Evolutionary conservation across 225 moss, liverwort and hornwort species (phyloP), one percentile per base, ranked within the genome.

Genomic region (Ulota crispa): DNA sequence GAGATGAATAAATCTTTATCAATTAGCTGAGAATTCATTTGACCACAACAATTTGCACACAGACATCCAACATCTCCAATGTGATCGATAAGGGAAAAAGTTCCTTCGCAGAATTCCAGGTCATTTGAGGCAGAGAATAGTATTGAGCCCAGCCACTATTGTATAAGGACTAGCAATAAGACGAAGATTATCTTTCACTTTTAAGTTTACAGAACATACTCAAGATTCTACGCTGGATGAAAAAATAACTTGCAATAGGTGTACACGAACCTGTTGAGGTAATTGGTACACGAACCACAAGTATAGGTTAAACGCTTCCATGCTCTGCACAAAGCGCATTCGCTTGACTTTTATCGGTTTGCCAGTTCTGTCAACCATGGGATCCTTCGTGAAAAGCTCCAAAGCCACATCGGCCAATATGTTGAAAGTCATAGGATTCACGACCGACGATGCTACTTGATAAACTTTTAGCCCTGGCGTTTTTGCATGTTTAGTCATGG

Each of bases 371-470:
- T 88, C 91, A 42, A 93, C 52, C 89, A 94, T 89, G 30, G 94
- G 94, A 81, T 90, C 87, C 66, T 84, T 87, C 41, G 83, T 86
- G 79, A 94, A 94, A 70, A 89, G 91, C 61, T 92, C 86, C 61
- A 84, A 64, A 37, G 87, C 81, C 68, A 86, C 87, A 74, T 93
- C 88, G 62, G 91, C 90, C 56, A 94, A 63, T 61, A 81, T 81
- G 56, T 85, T 84, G 78, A 94, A 86, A 70, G 83, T 91, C 87
- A 94, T 84, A 7, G 94, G 94, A 75, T 94, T 94, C 53, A 88
- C 88, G 26, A 88, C 90, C 6, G 94, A 94, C 32, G 92, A 91
- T 43, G 94, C 92, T 45, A 94, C 94, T 87, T 94, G 94, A 68
- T 94, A 94, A 16, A 94, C 83, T 72, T 76, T 71, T 42, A 91